Conservation (phyloP, 148 eudicot species). For the Rhododendron griersonianum region DNA sequence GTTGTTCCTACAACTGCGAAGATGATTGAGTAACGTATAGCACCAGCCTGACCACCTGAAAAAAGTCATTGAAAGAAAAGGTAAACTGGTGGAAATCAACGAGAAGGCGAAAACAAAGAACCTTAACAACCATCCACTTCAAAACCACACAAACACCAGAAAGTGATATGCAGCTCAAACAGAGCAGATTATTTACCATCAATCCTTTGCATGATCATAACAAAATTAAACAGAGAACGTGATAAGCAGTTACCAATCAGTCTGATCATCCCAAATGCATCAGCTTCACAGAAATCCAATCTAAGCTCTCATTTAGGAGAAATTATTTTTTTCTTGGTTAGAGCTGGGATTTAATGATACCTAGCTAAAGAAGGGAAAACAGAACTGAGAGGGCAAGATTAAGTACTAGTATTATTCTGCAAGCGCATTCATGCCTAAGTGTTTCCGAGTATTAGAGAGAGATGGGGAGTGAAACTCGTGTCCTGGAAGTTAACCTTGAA, state of each 20-base stretch:
- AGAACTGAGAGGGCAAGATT: neutral
- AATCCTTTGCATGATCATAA: neutral
- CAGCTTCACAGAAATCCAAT: neutral
- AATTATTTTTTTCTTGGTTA: neutral
- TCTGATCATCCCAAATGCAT: neutral
- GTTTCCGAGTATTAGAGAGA: neutral
- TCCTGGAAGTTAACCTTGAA: conserved; percentile 53
- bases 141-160: neutral
- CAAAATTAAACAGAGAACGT: neutral
- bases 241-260: neutral
- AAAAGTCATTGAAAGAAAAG: neutral
- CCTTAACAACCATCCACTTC: neutral
- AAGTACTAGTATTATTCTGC: neutral
- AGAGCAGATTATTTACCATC: neutral
- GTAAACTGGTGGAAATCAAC: neutral
- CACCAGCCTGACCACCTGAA: conserved; percentile 73
- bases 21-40: conserved; percentile 65
- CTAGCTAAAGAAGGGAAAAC: neutral
- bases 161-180: neutral
- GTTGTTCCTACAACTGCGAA: conserved; percentile 79
- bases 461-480: neutral
- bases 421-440: neutral
- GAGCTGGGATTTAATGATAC: neutral
- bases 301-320: neutral
- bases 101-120: neutral